phyloP scores from a whole-genome alignment of 495 filamentous ascomycete genomes.

The Extremus antarcticus region DNA sequence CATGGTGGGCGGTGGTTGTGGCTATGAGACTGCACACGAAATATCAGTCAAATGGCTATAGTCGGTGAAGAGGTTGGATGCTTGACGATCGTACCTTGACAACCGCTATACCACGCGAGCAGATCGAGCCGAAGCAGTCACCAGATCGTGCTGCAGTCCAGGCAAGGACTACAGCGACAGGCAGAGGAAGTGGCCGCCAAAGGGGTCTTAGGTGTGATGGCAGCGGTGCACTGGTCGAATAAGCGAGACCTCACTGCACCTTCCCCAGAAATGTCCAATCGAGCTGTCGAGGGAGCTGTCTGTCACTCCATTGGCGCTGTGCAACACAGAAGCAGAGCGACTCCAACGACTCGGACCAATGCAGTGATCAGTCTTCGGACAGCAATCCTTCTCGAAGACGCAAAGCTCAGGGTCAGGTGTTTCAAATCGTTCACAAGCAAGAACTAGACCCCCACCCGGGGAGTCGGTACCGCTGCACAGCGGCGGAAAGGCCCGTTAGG shows the following conservation, averaged over 20 bases:
- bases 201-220: not conserved
- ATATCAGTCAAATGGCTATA: not conserved
- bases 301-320: not conserved
- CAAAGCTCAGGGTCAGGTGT: no score
- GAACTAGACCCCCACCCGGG: no score
- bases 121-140: not conserved
- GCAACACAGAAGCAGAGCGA: not conserved
- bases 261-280: not conserved
- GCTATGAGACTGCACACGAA: not conserved
- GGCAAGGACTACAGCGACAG: not conserved
- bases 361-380: no score
- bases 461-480: no score
- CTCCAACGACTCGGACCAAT: not conserved
- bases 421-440: no score
- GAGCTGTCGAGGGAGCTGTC: not conserved
- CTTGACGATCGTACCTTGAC: not conserved
- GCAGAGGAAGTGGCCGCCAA: not conserved
- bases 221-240: not conserved
- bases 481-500: no score
- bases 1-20: constrained; percentile 7
- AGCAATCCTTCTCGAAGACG: no score
- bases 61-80: not conserved
- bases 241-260: not conserved
- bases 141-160: not conserved
- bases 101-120: not conserved